These are phyloP conservation scores for Arachis hypogaea DNA, from an alignment of 306 rosid genomes.

Conservation along the genomic window DNA sequence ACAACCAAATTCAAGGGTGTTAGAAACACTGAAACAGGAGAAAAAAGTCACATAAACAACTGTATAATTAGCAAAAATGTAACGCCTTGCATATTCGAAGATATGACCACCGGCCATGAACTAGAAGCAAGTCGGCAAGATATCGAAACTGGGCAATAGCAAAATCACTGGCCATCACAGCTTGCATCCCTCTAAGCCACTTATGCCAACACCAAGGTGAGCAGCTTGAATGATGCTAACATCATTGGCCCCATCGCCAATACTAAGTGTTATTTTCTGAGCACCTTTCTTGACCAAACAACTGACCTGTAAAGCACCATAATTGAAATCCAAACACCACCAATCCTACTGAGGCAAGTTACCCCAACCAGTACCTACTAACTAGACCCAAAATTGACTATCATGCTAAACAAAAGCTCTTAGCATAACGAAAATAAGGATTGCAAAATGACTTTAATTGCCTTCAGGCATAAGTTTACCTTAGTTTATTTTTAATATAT, in stretches of 20 bases:
- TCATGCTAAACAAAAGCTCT: too few relatives aligned
- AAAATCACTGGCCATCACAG: constrained; percentile 99
- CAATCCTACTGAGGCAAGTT: constrained; percentile 16
- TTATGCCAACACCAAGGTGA: constrained; percentile 95
- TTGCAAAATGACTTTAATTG: neutral
- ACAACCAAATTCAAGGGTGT: constrained; percentile 30
- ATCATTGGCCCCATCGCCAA: constrained; percentile 99
- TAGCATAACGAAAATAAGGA: too few relatives aligned
- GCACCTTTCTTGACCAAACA: constrained; percentile 96
- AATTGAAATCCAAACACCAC: neutral
- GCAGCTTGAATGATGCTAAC: constrained; percentile 99
- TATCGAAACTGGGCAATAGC: constrained; percentile 96
- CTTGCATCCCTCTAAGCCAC: constrained; percentile 99
- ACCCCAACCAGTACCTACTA: constrained; percentile 15
- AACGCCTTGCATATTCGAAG: constrained; percentile 93
- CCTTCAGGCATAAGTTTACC: constrained; percentile 50
- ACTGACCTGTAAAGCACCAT: constrained; percentile 53
- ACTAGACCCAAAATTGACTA: neutral
- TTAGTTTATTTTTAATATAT: constrained; percentile 2
- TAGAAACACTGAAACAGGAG: neutral
- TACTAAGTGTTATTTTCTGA: constrained; percentile 78
- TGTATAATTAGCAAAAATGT: constrained; percentile 22
- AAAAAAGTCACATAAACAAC: neutral
- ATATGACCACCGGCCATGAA: constrained; percentile 99
- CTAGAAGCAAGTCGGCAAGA: constrained; percentile 92